Evolutionary conservation across 352 stramenopile species (phyloP), one percentile per base, ranked within the genome.

Genomic region (Phytophthora syringae): DNA sequence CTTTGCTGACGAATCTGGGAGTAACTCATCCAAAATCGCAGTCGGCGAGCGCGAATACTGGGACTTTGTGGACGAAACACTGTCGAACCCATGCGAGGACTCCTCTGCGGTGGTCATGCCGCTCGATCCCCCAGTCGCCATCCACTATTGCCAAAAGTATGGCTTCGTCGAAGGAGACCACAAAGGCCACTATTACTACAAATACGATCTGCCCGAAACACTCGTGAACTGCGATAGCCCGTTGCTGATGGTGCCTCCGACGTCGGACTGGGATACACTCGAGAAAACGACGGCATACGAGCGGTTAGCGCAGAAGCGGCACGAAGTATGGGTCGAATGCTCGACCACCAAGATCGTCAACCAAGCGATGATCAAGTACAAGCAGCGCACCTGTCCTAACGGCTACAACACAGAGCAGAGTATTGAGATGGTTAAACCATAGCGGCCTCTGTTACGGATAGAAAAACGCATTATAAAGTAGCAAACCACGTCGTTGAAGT

Each of bases 91-190:
- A 20, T 86, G 79, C 56, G 43, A 52, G 6, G 67, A 84, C 34
- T 32, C 43, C 28, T 52, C 50, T 10, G 55, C 65, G 12, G 68
- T 88, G 7, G 76, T 77, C 25, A 64, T 88, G 40, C 80, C 80
- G 1, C 27, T 27, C 7, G 63, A 77, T 20, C 70, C 80, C 40
- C 79, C 77, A 10, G 71, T 83, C 44, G 68, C 55, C 5, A 59
- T 88, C 28, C 80, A 88, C 62, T 88, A 87, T 56, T 87, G 72
- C 44, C 80, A 80, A 56, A 72, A 79, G 48, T 85, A 82, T 25
- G 78, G 79, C 47, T 80, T 79, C 32, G 63, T 81, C 16, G 60
- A 80, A 51, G 68, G 67, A 12, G 55, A 80, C 12, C 67, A 73
- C 44, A 65, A 80, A 18, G 77, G 76, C 7, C 74, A 79, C 48